These are phyloP conservation scores for Croton setiger DNA, from an alignment of 441 rosid species.

Conservation along the genomic window DNA sequence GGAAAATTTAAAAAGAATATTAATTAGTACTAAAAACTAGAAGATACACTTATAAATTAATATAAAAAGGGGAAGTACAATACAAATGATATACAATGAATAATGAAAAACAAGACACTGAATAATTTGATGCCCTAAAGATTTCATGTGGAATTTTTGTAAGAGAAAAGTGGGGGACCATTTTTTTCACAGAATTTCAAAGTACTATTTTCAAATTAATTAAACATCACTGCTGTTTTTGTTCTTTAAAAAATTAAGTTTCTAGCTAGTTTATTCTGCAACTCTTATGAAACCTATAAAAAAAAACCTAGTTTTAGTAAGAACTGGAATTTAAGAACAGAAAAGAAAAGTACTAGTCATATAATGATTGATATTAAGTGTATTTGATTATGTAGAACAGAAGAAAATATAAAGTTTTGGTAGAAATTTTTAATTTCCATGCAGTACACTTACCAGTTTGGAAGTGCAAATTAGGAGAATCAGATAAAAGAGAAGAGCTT, in stretches of 20 bases:
- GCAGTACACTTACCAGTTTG: conserved; percentile 61
- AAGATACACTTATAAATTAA: neutral
- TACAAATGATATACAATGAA: neutral
- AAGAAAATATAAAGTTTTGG: neutral
- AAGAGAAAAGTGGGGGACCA: conserved; percentile 24
- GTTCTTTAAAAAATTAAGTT: conserved; percentile 31
- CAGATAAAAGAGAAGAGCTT: conserved; percentile 49
- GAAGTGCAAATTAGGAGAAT: conserved; percentile 54
- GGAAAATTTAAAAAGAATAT: too few species aligned
- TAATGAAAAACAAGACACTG: conserved; percentile 4
- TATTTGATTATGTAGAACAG: neutral
- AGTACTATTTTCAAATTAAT: conserved; percentile 17
- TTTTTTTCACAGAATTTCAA: conserved; percentile 15
- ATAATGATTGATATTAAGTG: too few species aligned
- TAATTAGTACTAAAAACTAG: too few species aligned
- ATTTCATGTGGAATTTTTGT: conserved; percentile 22
- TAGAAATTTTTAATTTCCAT: conserved; percentile 22
- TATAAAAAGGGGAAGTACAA: neutral
- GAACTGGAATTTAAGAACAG: too few species aligned
- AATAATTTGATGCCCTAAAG: conserved; percentile 6
- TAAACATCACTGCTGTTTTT: conserved; percentile 15
- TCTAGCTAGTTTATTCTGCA: conserved; percentile 22
- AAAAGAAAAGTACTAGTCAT: too few species aligned
- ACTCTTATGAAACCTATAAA: conserved; percentile 20
- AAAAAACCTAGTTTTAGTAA: neutral